Evolutionary conservation across 768 basidiomycete species (phyloP), one percentile per base, ranked within the genome.

Genomic region (Mycena kentingensis): DNA sequence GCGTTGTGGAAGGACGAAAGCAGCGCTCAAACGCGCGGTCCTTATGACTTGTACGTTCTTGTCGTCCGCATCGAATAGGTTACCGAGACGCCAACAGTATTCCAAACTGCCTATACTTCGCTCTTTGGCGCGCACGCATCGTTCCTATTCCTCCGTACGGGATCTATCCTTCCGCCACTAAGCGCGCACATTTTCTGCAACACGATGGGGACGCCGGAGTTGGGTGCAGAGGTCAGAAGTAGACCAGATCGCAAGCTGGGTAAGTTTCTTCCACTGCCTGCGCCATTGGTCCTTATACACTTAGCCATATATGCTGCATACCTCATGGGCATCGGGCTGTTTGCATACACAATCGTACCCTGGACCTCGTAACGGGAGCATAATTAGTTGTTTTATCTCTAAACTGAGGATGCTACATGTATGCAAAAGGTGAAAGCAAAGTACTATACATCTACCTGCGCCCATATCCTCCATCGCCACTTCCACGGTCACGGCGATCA

Each of bases 171-270:
- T 26, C 87, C 93, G 1, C 76, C 94, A 2, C 77, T 94, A 49
- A 69, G 79, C 8, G 84, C 93, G 0, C 97, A 99, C 65, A 71
- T 88, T 1, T 96, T 93, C 65, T 98, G 97, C 76, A 99, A 99
- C 65, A 67, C 89, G 44, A 95, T 98, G 91, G 95, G 95, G 1
- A 62, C 98, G 25, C 97, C 96, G 2, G 77, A 84, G 46, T 77
- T 87, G 22, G 63, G 57, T 0, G 68, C 73, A 26, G 91, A 93
- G 52, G 62, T 90, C 29, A 60, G 62, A 34, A 67, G 70, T 49
- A 83, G 79, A 60, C 84, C 84, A 0, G 63, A 70, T 21, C 72
- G 74, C 53, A 82, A 77, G 66, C 70, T 62, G 59, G 61, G 88
- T 88, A 49, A 60, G 83, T 46, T 54, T 13, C 26, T 22, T 10